Base-by-base conservation (phyloP, 352 stramenopile species). In the Pythium periplocum region DNA sequence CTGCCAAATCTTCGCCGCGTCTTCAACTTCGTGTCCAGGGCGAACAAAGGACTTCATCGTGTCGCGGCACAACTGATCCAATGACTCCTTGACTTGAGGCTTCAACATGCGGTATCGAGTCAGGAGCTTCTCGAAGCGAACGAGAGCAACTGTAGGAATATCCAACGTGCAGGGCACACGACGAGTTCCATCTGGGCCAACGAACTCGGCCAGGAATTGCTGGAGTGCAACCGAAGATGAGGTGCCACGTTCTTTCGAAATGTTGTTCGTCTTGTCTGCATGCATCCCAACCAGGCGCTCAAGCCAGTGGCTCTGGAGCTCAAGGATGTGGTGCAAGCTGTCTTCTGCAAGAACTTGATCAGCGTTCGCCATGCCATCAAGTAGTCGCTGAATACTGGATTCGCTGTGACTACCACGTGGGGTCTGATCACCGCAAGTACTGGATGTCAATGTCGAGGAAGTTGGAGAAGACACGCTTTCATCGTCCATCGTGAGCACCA, bases 41-140 rank as follows among this genome's bases (percentile, higher is more conserved):
- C 49, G 45, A 35, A 69, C 78, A 46, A 87, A 80, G 4, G 69
- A 75, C 35, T 54, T 61, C 71, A 91, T 83, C 6, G 78, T 83
- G 46, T 87, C 72, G 34, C 73, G 63, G 57, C 71, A 86, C 11
- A 91, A 65, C 53, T 66, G 61, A 58, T 87, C 78, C 39, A 91
- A 64, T 8, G 78, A 79, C 33, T 71, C 72, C 66, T 87, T 88
- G 8, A 91, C 62, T 42, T 68, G 41, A 0, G 78, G 72, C 37
- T 81, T 77, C 17, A 91, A 62, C 36, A 89, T 48, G 36, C 75
- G 73, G 55, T 86, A 73, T 6, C 68, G 69, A 37, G 59, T 73
- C 32, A 91, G 45, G 6, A 91, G 57, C 71, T 86, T 88, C 64
- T 91, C 80, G 41, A 89, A 91, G 31, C 69, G 68, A 38, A 82